Evolutionary conservation across 345 rosid genomes (phyloP), one percentile per base, ranked within the genome.

Genomic region (Alliaria petiolata): DNA sequence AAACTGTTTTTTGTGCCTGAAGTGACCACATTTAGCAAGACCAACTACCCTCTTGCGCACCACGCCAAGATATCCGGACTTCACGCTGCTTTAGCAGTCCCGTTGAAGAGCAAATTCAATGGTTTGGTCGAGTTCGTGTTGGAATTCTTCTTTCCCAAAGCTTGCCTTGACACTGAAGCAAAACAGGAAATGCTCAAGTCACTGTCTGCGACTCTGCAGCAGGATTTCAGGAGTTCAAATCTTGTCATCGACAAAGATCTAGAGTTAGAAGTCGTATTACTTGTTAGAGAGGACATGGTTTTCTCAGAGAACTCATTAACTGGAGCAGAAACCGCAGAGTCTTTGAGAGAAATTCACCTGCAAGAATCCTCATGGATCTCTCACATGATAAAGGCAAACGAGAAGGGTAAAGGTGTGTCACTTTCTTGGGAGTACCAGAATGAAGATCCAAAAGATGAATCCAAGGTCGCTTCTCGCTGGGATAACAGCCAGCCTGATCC

Each of bases 81-180:
- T 71, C 80, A 72, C 54, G 87, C 88, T 65, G 97, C 96, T 42
- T 65, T 87, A 72, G 96, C 98, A 34, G 83, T 87, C 70, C 98
- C 97, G 19, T 73, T 93, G 9, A 79, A 61, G 52, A 80, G 87
- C 67, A 59, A 76, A 62, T 52, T 52, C 69, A 65, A 69, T 4
- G 88, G 85, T 47, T 62, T 80, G 3, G 77, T 80, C 70, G 97
- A 87, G 67, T 87, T 90, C 74, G 89, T 93, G 64, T 65, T 93
- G 79, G 98, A 93, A 73, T 80, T 90, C 25, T 93, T 88, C 85
- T 81, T 93, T 81, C 95, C 95, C 53, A 82, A 84, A 67, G 82
- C 87, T 36, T 86, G 92, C 73, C 78, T 63, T 10, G 81, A 81
- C 63, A 58, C 71, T 20, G 75, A 79, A 69, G 80, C 85, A 8